phyloP scores from a whole-genome alignment of 345 rosid species.

The Aquilaria yunnanensis region DNA sequence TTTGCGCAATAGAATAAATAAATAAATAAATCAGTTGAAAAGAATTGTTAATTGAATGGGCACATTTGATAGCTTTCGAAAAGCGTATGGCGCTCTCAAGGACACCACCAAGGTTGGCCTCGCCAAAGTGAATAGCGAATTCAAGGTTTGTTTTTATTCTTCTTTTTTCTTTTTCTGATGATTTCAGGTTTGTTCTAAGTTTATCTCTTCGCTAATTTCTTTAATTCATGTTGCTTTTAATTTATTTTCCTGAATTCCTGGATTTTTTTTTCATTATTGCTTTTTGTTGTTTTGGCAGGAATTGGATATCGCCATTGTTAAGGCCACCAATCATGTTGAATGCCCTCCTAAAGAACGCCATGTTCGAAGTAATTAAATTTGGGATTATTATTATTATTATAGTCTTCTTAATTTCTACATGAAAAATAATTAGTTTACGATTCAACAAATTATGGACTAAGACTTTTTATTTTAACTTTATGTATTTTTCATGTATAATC shows the following conservation, averaged over 20 bases:
- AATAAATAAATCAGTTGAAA: too few relatives aligned
- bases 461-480: background rate
- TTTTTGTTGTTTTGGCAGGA: slow-evolving; percentile 29
- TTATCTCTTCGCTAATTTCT: background rate
- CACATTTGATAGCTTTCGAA: slow-evolving; percentile 72
- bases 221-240: background rate
- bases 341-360: slow-evolving; percentile 98
- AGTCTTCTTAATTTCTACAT: background rate
- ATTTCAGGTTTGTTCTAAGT: background rate
- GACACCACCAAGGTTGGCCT: slow-evolving; percentile 96
- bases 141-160: slow-evolving; percentile 46
- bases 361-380: slow-evolving; percentile 55
- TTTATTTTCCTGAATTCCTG: background rate
- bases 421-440: background rate
- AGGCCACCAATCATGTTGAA: slow-evolving; percentile 94
- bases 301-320: slow-evolving; percentile 91
- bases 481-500: slow-evolving; percentile 1
- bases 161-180: background rate
- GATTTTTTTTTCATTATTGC: background rate
- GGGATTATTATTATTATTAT: background rate
- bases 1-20: too few relatives aligned
- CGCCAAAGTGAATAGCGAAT: slow-evolving; percentile 97
- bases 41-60: slow-evolving; percentile 34
- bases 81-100: slow-evolving; percentile 96
- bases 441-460: background rate